Conservation (phyloP, 192 early-diverging fungal genomes). For the Umbelopsis isabellina region DNA sequence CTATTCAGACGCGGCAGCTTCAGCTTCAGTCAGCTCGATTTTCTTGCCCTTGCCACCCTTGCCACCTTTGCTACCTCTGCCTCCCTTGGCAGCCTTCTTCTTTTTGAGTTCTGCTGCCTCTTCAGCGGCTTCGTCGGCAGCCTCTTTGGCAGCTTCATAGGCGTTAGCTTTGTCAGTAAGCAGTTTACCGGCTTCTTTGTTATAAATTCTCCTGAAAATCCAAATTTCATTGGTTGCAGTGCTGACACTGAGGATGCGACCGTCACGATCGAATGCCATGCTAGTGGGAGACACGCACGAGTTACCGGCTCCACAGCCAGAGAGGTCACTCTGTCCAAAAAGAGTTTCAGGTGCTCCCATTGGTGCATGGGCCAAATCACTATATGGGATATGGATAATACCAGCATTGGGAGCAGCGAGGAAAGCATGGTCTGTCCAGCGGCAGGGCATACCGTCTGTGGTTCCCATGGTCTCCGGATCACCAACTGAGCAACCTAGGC, state of each 20-base stretch:
- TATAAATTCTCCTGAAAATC: conserved; percentile 30
- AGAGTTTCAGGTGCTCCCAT: conserved; percentile 29
- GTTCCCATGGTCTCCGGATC: conserved; percentile 15
- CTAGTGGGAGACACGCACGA: conserved; percentile 31
- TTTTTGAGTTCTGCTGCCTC: not conserved
- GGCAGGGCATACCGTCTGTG: conserved; percentile 38
- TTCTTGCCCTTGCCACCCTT: no score
- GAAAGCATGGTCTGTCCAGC: conserved; percentile 40
- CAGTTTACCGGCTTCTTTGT: conserved; percentile 19
- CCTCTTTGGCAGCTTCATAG: conserved; percentile 13
- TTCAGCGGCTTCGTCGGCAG: conserved; percentile 18
- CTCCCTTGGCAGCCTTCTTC: not conserved
- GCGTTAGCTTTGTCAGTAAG: conserved; percentile 30
- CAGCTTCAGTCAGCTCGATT: not conserved
- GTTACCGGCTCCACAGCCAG: not conserved
- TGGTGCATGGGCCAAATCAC: conserved; percentile 37
- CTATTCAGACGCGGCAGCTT: not conserved
- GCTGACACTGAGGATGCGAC: conserved; percentile 30
- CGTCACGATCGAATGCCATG: conserved; percentile 26
- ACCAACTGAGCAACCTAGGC: conserved; percentile 35
- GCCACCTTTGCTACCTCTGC: no score
- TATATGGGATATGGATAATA: conserved; percentile 31
- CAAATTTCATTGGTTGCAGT: conserved; percentile 36
- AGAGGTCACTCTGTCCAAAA: conserved; percentile 21
- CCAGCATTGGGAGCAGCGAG: conserved; percentile 24